Evolutionary conservation across 2,329 filamentous ascomycete genomes (phyloP).

Genomic region (Lecanicillium sp.): DNA sequence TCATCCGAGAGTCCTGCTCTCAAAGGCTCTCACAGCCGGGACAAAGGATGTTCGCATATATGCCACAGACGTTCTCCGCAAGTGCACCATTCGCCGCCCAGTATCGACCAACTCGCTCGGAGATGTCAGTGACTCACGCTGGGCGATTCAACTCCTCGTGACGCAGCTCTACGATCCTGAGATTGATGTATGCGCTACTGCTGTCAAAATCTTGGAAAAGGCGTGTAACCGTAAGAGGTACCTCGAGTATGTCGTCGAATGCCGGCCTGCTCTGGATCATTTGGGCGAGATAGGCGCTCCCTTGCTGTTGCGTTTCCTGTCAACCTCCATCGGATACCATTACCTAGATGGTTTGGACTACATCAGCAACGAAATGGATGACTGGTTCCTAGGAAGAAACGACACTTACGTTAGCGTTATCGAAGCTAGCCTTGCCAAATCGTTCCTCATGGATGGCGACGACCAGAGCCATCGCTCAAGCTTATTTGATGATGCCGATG

Average conservation of each 20-base stretch:
- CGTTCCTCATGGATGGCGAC: conserved; percentile 62
- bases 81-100: conserved; percentile 60
- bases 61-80: conserved; percentile 76
- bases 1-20: conserved; percentile 84
- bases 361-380: conserved; percentile 99
- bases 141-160: conserved; percentile 95
- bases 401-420: conserved; percentile 93
- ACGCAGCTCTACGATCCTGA: conserved; percentile 97
- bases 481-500: conserved; percentile 50
- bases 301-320: conserved; percentile 82
- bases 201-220: conserved; percentile 95
- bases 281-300: conserved; percentile 95
- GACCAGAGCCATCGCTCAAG: conserved; percentile 49
- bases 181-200: conserved; percentile 90
- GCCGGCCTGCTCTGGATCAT: conserved; percentile 87
- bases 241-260: conserved; percentile 94
- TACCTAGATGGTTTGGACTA: conserved; percentile 96
- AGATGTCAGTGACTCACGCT: conserved; percentile 65
- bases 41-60: conserved; percentile 89
- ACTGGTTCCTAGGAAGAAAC: conserved; percentile 96
- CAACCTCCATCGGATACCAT: conserved; percentile 93
- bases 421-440: conserved; percentile 86
- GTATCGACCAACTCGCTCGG: conserved; percentile 23
- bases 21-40: conserved; percentile 85
- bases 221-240: conserved; percentile 89